Evolutionary conservation across 2,329 filamentous ascomycete species (phyloP), one percentile per base, ranked within the genome.

Genomic region (Stagonosporopsis cucurbitacearum): DNA sequence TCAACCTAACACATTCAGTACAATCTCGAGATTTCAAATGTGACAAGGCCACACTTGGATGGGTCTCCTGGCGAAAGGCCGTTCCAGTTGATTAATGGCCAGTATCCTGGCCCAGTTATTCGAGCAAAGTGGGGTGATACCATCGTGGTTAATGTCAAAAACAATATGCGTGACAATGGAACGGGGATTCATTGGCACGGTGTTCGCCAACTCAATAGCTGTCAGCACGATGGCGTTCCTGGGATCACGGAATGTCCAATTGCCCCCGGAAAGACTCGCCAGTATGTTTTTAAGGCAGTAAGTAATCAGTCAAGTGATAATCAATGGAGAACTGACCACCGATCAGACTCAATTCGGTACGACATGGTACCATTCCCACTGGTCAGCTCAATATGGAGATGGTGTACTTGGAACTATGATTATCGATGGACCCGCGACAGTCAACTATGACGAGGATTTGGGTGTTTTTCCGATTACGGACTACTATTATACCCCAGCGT

Each of bases 171-270:
- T 41, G 64, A 80, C 49, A 81, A 83, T 46, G 81, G 80, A 28
- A 83, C 80, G 11, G 71, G 77, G 7, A 78, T 83, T 17, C 81
- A 83, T 59, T 83, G 78, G 78, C 82, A 84, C 57, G 81, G 81
- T 28, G 67, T 83, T 23, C 70, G 78, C 32, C 68, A 71, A 45
- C 48, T 70, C 35, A 68, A 70, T 52, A 60, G 66, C 65, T 62
- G 74, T 64, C 75, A 82, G 53, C 77, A 82, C 47, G 86, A 88
- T 60, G 86, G 86, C 50, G 84, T 87, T 4, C 75, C 75, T 25
- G 80, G 80, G 40, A 46, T 65, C 23, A 62, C 56, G 23, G 87
- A 91, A 70, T 91, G 88, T 60, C 88, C 88, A 1, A 86, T 90
- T 57, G 78, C 86, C 4, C 87, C 88, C 0, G 84, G 83, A 0